Conservation (phyloP, 2,329 filamentous ascomycete genomes). For the Penicillium sp. region DNA sequence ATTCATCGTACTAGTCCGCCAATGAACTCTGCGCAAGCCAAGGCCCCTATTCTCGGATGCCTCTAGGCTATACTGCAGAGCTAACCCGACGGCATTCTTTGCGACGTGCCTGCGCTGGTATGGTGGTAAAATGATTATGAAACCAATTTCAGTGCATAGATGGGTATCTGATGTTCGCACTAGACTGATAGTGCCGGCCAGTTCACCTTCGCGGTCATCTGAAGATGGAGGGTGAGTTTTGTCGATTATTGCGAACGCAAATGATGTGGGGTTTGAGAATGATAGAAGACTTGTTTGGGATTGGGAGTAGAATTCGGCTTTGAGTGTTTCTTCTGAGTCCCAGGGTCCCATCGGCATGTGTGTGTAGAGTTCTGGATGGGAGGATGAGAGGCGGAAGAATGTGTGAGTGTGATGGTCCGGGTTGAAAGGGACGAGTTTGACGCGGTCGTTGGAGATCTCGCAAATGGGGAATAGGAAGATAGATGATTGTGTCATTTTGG, state of each 20-base stretch:
- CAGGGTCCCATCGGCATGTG: conserved; percentile 23
- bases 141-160: conserved; percentile 27
- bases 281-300: conserved; percentile 20
- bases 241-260: conserved; percentile 30
- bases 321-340: conserved; percentile 15
- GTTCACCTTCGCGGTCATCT: conserved; percentile 27
- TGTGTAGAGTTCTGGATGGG: conserved; percentile 24
- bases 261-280: conserved; percentile 26
- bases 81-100: conserved; percentile 23
- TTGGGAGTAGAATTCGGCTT: conserved; percentile 17
- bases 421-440: conserved; percentile 31
- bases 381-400: conserved; percentile 22
- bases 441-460: conserved; percentile 23
- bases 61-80: conserved; percentile 20
- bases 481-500: conserved; percentile 15
- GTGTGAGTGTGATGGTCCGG: conserved; percentile 22
- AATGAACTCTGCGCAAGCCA: conserved; percentile 25
- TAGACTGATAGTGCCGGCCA: conserved; percentile 27
- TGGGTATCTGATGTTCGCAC: conserved; percentile 21
- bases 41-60: conserved; percentile 15
- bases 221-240: conserved; percentile 23
- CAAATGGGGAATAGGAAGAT: conserved; percentile 19
- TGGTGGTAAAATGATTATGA: conserved; percentile 28
- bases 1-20: conserved; percentile 26
- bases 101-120: conserved; percentile 30